phyloP scores from a whole-genome alignment of 208 protist species.

The Porcisia hertigi region DNA sequence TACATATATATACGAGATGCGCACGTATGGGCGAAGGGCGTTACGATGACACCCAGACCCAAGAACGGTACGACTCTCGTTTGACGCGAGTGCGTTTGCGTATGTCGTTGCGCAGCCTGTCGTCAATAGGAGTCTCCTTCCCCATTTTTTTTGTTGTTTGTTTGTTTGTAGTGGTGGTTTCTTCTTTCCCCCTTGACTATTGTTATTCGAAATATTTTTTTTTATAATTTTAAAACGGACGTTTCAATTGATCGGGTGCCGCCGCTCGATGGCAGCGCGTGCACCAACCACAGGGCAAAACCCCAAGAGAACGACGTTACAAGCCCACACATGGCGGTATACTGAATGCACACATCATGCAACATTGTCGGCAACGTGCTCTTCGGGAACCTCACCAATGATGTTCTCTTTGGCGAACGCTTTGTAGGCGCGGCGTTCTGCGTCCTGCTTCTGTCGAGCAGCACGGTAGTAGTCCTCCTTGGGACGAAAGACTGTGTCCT shows the following conservation, averaged over 20 bases:
- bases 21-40: no score
- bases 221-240: not conserved
- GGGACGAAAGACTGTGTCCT: slow-evolving; percentile 71
- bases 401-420: slow-evolving; percentile 46
- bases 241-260: no score
- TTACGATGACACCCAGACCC: no score
- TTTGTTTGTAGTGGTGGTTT: no score
- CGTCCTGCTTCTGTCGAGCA: slow-evolving; percentile 34
- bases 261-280: not conserved
- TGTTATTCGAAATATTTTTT: no score
- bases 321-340: not conserved
- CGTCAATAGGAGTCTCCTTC: no score
- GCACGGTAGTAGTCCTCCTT: slow-evolving; percentile 76
- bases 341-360: not conserved
- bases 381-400: slow-evolving; percentile 45
- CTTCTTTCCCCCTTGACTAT: no score
- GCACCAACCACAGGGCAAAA: not conserved
- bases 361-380: slow-evolving; percentile 31
- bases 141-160: no score
- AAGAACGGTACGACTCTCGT: no score
- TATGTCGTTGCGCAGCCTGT: no score
- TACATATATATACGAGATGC: no score
- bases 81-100: no score
- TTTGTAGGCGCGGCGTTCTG: slow-evolving; percentile 40
- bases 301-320: not conserved